phyloP scores from a whole-genome alignment of 83 land plant genomes.

The Picea engelmannii region DNA sequence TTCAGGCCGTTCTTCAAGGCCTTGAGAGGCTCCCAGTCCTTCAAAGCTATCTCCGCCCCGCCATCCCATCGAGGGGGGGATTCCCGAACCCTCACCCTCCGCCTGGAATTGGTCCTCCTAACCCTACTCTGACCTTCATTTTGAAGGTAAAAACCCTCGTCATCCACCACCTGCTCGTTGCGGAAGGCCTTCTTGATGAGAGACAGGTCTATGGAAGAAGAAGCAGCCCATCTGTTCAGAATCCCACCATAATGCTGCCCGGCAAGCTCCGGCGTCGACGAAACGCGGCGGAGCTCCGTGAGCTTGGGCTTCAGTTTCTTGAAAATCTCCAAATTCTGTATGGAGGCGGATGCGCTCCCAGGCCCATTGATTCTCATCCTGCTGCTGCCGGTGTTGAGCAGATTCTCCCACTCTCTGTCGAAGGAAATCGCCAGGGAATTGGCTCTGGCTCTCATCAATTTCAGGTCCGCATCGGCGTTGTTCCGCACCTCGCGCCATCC shows the following conservation, averaged over 20 bases:
- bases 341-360: constrained; percentile 16
- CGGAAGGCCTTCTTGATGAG: constrained; percentile 37
- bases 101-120: not conserved
- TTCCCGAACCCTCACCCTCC: constrained; percentile 22
- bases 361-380: constrained; percentile 16
- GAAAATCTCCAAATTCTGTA: constrained; percentile 65
- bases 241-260: constrained; percentile 26
- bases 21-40: constrained; percentile 81
- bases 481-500: constrained; percentile 78
- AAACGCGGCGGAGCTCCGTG: constrained; percentile 62
- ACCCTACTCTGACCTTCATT: constrained; percentile 14
- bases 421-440: constrained; percentile 54
- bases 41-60: constrained; percentile 21
- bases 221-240: constrained; percentile 41
- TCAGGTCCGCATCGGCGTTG: constrained; percentile 77
- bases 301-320: constrained; percentile 70
- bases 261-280: constrained; percentile 69
- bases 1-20: constrained; percentile 57
- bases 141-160: constrained; percentile 19
- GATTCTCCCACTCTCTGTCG: constrained; percentile 59
- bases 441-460: constrained; percentile 70
- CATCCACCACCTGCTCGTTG: constrained; percentile 36
- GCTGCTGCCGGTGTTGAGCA: constrained; percentile 36
- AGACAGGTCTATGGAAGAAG: constrained; percentile 35
- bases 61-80: constrained; percentile 21